phyloP scores from a whole-genome alignment of 2,329 filamentous ascomycete genomes.

The Fusarium sp. region DNA sequence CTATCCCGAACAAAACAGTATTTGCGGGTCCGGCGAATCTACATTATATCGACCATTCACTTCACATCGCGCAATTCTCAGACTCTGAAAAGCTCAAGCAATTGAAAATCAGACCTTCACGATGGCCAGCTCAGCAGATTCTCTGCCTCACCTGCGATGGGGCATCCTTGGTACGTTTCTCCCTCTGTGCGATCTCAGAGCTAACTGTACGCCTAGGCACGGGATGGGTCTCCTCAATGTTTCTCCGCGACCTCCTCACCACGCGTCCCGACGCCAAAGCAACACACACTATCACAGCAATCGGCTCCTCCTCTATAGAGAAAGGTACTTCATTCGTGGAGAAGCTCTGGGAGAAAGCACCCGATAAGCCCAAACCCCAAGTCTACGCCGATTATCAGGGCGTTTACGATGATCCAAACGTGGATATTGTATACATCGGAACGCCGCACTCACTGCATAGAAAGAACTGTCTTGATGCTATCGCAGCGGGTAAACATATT shows the following conservation, averaged over 20 bases:
- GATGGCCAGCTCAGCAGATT: not conserved
- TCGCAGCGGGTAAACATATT: slow-evolving; percentile 54
- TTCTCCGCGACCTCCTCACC: not conserved
- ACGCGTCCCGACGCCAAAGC: slow-evolving; percentile 5
- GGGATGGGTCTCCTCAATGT: slow-evolving; percentile 29
- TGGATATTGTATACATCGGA: slow-evolving; percentile 57
- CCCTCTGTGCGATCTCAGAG: rapidly evolving
- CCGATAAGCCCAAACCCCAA: not conserved
- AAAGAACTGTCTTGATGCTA: slow-evolving; percentile 54
- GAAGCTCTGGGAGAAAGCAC: slow-evolving; percentile 4
- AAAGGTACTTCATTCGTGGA: slow-evolving; percentile 3
- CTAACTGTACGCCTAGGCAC: not conserved
- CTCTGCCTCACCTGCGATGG: slow-evolving; percentile 9
- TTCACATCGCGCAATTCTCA: not conserved
- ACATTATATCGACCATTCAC: no score
- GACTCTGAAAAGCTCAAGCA: rapidly evolving
- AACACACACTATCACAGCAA: not conserved
- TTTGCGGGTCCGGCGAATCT: not conserved
- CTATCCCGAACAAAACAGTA: not conserved
- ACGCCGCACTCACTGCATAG: slow-evolving; percentile 57
- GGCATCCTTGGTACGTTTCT: not conserved
- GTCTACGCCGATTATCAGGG: slow-evolving; percentile 43
- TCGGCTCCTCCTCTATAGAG: not conserved
- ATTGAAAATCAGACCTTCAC: rapidly evolving
- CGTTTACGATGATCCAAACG: slow-evolving; percentile 51